Evolutionary conservation across 177 flowering plant genomes (phyloP), one percentile per base, ranked within the genome.

Genomic region (Vitis hybrid): DNA sequence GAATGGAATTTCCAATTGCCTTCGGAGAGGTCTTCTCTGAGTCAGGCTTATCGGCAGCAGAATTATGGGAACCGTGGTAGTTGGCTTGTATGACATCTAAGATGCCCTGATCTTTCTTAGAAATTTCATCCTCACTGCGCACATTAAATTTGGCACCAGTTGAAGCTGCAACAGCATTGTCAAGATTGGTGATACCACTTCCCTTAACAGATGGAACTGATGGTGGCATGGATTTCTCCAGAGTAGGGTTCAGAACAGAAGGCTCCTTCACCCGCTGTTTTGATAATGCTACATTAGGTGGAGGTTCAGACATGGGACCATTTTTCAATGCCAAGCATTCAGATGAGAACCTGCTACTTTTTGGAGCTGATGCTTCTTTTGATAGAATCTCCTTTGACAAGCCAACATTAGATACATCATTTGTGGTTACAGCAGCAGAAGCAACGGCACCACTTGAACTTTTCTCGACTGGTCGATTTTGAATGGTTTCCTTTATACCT

Each of bases 391-490:
- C 78, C 62, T 71, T 75, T 16, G 65, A 61, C 32, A 67, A 21
- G 70, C 35, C 56, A 60, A 35, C 55, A 66, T 21, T 48, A n/a
- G 64, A 9, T 27, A 71, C 68, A 65, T 72, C 70, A 24, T 54
- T 74, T 65, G 67, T 55, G 24, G 62, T 30, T 19, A 21, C 63
- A 64, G 55, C 52, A 71, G 67, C 66, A 67, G 76, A 67, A 70
- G 73, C 60, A 32, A 56, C 64, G 8, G 77, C 13, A 68, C 46
- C 67, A 65, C 63, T 40, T 67, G 46, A 19, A 67, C 70, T 73
- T 65, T 68, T 79, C 57, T 60, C 83, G 21, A 63, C 14, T 4
- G 54, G n/a, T 51, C 83, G 78, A 72, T 68, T 83, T 72, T 76
- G 78, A 54, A 52, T 54, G 2, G 62, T 67, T 60, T 70, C 76